Conservation (phyloP, 225 moss, liverwort and hornwort genomes). For the Bryoerythrophyllum caledonicum region DNA sequence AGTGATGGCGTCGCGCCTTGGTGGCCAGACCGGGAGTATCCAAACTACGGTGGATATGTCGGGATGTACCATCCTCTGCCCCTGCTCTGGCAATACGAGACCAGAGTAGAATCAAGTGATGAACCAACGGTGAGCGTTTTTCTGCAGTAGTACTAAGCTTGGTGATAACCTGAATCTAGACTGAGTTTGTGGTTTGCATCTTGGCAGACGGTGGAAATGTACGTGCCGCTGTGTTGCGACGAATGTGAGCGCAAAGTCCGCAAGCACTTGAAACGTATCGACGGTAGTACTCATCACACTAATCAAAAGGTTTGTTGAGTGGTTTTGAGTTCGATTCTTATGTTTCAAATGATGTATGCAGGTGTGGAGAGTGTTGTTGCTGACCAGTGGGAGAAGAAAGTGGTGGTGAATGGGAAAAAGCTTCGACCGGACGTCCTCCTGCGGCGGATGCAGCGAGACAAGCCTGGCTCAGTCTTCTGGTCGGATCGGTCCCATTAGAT, state of each 20-base stretch:
- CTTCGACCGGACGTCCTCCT: constrained; percentile 8
- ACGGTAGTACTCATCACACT: neutral
- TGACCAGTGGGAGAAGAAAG: constrained; percentile 31
- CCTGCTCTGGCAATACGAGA: neutral
- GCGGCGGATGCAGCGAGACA: constrained; percentile 13
- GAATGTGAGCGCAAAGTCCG: constrained; percentile 15
- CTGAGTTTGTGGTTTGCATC: neutral
- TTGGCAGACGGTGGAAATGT: constrained; percentile 29
- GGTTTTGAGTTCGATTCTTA: neutral
- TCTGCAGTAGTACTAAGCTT: neutral
- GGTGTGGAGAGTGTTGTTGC: constrained; percentile 12
- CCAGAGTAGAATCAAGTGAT: neutral
- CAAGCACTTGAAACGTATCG: constrained; percentile 8
- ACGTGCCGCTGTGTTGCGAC: constrained; percentile 28
- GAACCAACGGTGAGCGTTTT: neutral
- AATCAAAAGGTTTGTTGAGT: neutral
- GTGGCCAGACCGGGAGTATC: neutral
- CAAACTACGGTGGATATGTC: neutral
- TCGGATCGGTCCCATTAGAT: neutral
- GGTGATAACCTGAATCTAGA: neutral
- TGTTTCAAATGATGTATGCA: neutral
- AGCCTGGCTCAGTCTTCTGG: constrained; percentile 15
- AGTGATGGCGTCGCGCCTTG: neutral
- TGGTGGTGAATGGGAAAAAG: constrained; percentile 19
- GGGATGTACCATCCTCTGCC: neutral